Evolutionary conservation across 495 filamentous ascomycete species (phyloP), one percentile per base, ranked within the genome.

Genomic region (Penicillium angulare): DNA sequence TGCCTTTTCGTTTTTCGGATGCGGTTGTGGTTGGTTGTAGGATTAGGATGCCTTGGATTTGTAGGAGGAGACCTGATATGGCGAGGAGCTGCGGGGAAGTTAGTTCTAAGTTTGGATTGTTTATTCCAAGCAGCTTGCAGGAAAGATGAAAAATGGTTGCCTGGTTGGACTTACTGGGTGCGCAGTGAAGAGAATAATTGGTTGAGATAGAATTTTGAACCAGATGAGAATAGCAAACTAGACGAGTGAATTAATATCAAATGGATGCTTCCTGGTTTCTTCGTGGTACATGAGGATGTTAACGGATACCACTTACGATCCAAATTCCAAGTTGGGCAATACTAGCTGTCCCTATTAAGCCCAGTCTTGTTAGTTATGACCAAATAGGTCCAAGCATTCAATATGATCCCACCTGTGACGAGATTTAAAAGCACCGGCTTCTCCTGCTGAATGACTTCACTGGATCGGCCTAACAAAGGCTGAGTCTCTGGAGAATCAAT

Each of bases 11-110:
- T 62, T 96, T 97, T 60, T 95, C 85, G 9, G 68, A 57, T 2
- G 85, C 71, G 0, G 87, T 89, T 51, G 87, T 78, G 7, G 92
- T 97, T 2, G 92, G 92, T 64, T 97, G 92, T 24, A 97, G 81
- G 61, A 96, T 71, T 29, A 97, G 84, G 59, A 90, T 84, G 17
- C 83, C 85, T 74, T 96, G 86, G 38, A 87, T 79, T 49, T 89
- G 75, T 32, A 90, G 71, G 47, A 95, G 75, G 20, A 92, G 61
- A 21, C 82, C 90, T 44, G 86, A 66, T 21, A 85, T 85, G 61
- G 92, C 92, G 48, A 95, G 82, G 38, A 96, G 81, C 66, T 29
- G 15, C 33, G 21, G 18, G 9, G 36, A 22, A 43, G 49, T 26
- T 29, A 5, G 39, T 44, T 52, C 46, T 26, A 48, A 27, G 40